Base-by-base conservation (phyloP, 176 grass and related monocot genomes). In the Carex littledalei region DNA sequence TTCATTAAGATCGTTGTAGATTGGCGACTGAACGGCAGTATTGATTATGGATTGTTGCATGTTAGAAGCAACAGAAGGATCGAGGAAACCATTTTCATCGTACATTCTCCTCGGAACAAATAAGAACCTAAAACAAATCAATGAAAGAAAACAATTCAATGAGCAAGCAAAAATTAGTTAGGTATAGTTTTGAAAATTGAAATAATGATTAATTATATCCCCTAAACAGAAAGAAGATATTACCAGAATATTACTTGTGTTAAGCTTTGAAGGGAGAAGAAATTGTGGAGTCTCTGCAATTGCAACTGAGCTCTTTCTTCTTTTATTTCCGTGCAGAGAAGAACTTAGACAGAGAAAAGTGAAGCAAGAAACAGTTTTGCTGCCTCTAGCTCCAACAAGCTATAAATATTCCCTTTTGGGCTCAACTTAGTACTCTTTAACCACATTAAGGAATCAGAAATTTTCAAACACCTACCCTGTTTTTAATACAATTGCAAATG, bases 301-400 rank as follows among this genome's bases (percentile, higher is more conserved):
- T 31, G 43, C 82, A 64, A 52, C 81, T 79, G 69, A 87, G 71
- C 63, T 88, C 34, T 43, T 29, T 88, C 71, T 83, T 85, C 71
- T 87, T 77, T 79, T 84, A 71, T 87, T 88, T 88, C 72, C 79
- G 78, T 90, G 83, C 65, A 88, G 86, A 84, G 85, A 92, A 82
- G 87, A 84, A 84, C 47, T 82, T 86, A 73, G 78, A 88, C 70
- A 68, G 80, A 83, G 79, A 85, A 88, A 84, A 78, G 50, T 86
- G 81, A 84, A 82, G 85, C 88, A 88, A 77, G 84, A 93, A 93
- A 86, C 88, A 90, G 89, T 88, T 86, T 87, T 90, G 84, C 84
- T 86, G 79, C 86, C 73, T 93, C 64, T 58, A 81, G 65, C 81
- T 89, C 90, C 89, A 93, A 93, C 91, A 93, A 93, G 87, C 83